Conservation (phyloP, 1,284 basidiomycete genomes). For the Mixia osmundae region DNA sequence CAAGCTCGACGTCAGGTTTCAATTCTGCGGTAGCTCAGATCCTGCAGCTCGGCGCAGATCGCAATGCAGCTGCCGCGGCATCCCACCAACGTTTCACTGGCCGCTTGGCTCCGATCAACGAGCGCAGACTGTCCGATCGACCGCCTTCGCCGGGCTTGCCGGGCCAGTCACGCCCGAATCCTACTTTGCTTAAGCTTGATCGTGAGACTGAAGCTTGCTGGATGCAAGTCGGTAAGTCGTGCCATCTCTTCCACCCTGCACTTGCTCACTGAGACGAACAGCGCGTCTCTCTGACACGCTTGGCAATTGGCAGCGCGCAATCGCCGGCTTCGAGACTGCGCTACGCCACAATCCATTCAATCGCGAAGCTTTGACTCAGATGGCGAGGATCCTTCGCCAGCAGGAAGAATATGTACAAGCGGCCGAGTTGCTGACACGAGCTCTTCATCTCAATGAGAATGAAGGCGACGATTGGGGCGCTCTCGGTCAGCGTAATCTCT, state of each 20-base stretch:
- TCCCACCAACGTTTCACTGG: too few species aligned
- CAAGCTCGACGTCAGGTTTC: too few species aligned
- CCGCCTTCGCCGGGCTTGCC: too few species aligned
- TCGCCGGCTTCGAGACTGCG: conserved; percentile 72
- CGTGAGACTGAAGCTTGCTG: conserved; percentile 4
- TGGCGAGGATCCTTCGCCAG: conserved; percentile 39
- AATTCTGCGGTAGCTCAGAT: too few species aligned
- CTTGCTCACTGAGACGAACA: too few species aligned
- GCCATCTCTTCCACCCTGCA: too few species aligned
- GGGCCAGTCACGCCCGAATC: too few species aligned
- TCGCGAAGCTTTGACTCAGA: conserved; percentile 62
- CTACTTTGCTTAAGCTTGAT: conserved; percentile 1
- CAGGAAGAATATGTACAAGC: conserved; percentile 27
- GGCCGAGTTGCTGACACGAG: conserved; percentile 17
- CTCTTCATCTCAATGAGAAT: conserved; percentile 10
- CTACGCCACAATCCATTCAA: conserved; percentile 76
- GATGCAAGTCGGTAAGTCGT: conserved; percentile 9
- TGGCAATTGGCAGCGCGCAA: conserved; percentile 38
- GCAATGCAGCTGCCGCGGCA: too few species aligned
- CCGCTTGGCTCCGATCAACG: too few species aligned
- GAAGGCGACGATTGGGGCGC: conserved; percentile 18
- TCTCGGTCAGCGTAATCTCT: conserved; percentile 11
- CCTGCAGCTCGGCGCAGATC: too few species aligned
- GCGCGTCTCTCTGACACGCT: conserved; percentile 7
- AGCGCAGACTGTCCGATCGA: too few species aligned